Percentiles rank a stretch among this genome's conserved stretches.
These are phyloP conservation scores for Xylaria acuta DNA, from an alignment of 495 filamentous ascomycete genomes.

Conservation along the genomic window DNA sequence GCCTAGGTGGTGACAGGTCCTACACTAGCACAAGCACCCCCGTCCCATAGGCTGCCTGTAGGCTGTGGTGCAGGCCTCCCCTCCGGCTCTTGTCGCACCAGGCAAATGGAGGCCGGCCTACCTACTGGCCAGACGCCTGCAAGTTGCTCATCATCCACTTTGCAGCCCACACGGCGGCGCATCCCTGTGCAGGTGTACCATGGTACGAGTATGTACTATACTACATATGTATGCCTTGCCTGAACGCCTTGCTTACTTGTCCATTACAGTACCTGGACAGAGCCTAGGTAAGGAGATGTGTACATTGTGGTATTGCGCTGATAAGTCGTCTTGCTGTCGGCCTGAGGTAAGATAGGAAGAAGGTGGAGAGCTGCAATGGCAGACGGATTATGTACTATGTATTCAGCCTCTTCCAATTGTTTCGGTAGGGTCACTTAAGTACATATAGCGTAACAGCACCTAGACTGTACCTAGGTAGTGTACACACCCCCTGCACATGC, in stretches of 20 bases:
- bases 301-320: not conserved
- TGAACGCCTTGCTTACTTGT: conserved; percentile 16
- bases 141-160: not conserved
- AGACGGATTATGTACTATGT: not conserved
- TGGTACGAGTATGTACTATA: conserved; percentile 5
- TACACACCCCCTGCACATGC: conserved; percentile 1
- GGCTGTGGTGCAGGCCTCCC: conserved; percentile 1
- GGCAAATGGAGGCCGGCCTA: not conserved
- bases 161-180: not conserved
- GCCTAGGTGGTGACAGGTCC: conserved; percentile 10
- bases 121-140: not conserved
- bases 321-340: no score
- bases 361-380: not conserved
- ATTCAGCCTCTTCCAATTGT: no score
- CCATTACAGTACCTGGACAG: not conserved
- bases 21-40: not conserved
- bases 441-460: no score
- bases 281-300: not conserved
- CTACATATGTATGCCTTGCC: conserved; percentile 8
- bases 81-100: conserved; percentile 8
- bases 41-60: conserved; percentile 1
- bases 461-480: not conserved
- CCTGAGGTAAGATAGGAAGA: not conserved
- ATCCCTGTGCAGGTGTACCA: not conserved
- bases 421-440: no score